Conservation (phyloP, 2,329 filamentous ascomycete species). For the Beauveria caledonica region DNA sequence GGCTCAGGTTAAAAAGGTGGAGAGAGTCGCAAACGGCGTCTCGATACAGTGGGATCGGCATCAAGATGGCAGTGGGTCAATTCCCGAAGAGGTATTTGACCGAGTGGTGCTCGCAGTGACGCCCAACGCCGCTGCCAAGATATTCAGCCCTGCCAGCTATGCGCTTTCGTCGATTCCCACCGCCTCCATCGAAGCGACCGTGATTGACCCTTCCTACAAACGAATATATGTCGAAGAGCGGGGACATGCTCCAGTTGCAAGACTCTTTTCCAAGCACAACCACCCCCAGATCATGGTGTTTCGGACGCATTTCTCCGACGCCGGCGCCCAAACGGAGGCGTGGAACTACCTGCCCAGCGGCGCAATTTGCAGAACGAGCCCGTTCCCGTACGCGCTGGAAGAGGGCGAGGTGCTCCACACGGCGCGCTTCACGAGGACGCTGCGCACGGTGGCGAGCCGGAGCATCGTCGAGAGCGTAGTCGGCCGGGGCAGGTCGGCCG, state of each 20-base stretch:
- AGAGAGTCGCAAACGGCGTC: background rate
- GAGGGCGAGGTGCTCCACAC: slow-evolving; percentile 32
- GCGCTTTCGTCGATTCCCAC: slow-evolving; percentile 38
- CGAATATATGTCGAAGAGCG: background rate
- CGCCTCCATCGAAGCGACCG: slow-evolving; percentile 37
- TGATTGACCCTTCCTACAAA: slow-evolving; percentile 21
- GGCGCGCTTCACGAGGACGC: slow-evolving; percentile 42
- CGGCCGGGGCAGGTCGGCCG: slow-evolving; percentile 7
- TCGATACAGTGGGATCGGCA: slow-evolving; percentile 2
- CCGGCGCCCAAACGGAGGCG: slow-evolving; percentile 36
- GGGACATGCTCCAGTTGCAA: background rate
- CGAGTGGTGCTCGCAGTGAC: slow-evolving; percentile 46
- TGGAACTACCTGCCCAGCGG: slow-evolving; percentile 43
- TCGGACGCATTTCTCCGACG: slow-evolving; percentile 25
- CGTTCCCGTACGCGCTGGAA: slow-evolving; percentile 30
- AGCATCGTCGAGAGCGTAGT: slow-evolving; percentile 39
- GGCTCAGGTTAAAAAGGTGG: slow-evolving; percentile 28
- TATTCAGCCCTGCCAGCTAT: slow-evolving; percentile 36
- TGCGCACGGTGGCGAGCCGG: slow-evolving; percentile 41
- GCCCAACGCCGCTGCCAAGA: slow-evolving; percentile 40
- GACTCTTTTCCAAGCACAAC: slow-evolving; percentile 13
- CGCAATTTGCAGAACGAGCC: slow-evolving; percentile 44
- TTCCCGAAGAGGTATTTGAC: slow-evolving; percentile 35
- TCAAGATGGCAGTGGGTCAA: slow-evolving; percentile 5
- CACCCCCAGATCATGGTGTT: slow-evolving; percentile 26